phyloP scores from a whole-genome alignment of 805 yeast species.

The Sugiyamaella floridensis region DNA sequence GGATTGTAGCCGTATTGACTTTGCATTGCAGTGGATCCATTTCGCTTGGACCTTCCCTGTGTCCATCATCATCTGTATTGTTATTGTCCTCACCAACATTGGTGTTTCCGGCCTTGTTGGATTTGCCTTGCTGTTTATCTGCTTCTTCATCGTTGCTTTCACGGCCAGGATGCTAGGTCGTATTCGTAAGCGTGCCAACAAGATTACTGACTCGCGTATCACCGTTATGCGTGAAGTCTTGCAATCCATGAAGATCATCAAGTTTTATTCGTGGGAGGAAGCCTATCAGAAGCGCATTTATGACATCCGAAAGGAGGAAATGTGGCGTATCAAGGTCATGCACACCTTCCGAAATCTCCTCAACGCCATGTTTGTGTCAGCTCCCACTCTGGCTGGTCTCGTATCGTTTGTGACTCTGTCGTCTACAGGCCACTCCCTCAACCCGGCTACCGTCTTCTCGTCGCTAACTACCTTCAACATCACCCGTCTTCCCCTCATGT shows the following conservation, averaged over 20 bases:
- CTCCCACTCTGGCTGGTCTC: conserved; percentile 69
- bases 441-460: conserved; percentile 62
- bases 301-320: conserved; percentile 54
- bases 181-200: conserved; percentile 51
- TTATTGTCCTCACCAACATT: conserved; percentile 55
- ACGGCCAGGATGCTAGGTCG: conserved; percentile 47
- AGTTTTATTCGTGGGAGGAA: conserved; percentile 86
- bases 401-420: conserved; percentile 44
- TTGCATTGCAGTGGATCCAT: conserved; percentile 64
- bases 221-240: conserved; percentile 70
- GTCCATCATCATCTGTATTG: conserved; percentile 55
- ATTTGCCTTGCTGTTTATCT: conserved; percentile 40
- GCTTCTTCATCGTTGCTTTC: conserved; percentile 37
- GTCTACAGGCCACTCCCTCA: conserved; percentile 36
- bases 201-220: conserved; percentile 70
- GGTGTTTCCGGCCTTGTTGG: conserved; percentile 75
- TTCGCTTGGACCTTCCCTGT: conserved; percentile 59
- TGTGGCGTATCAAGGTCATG: conserved; percentile 51
- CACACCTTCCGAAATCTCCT: conserved; percentile 58
- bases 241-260: conserved; percentile 71
- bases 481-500: conserved; percentile 51
- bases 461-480: conserved; percentile 63
- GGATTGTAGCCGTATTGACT: conserved; percentile 73
- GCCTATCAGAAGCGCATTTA: conserved; percentile 59
- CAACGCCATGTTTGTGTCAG: conserved; percentile 57